Conservation (phyloP, 306 rosid genomes). For the Cicer cuneatum region DNA sequence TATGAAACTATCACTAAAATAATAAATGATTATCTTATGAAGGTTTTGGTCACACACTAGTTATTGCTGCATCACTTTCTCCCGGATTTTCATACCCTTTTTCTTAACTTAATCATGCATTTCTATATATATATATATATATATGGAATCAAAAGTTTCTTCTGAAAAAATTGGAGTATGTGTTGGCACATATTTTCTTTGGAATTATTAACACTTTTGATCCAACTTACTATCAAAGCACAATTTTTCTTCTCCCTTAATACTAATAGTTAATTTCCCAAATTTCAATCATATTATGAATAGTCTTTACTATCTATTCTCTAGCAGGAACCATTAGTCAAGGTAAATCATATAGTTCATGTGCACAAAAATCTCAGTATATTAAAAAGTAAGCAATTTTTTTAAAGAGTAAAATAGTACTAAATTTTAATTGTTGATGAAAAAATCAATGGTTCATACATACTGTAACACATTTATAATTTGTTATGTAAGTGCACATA, state of each 20-base stretch:
- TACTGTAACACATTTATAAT: too few relatives aligned
- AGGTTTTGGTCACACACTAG: slow-evolving; percentile 40
- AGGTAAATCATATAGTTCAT: slow-evolving; percentile 25
- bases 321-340: not conserved
- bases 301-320: slow-evolving; percentile 9
- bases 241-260: not conserved
- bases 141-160: slow-evolving; percentile 23
- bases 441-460: too few relatives aligned
- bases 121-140: not conserved
- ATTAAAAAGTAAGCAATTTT: too few relatives aligned
- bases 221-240: slow-evolving; percentile 27
- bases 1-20: slow-evolving; percentile 11
- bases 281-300: slow-evolving; percentile 18
- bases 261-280: slow-evolving; percentile 34
- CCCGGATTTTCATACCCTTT: slow-evolving; percentile 42
- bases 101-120: slow-evolving; percentile 39
- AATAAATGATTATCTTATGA: slow-evolving; percentile 37
- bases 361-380: too few relatives aligned
- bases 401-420: too few relatives aligned
- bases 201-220: slow-evolving; percentile 36
- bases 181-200: slow-evolving; percentile 30
- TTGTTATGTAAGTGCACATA: too few relatives aligned
- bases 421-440: too few relatives aligned
- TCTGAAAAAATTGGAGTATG: slow-evolving; percentile 24
- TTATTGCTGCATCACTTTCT: slow-evolving; percentile 47